These are phyloP conservation scores for Penicillium concentricum DNA, from an alignment of 2,329 filamentous ascomycete species.

Conservation along the genomic window DNA sequence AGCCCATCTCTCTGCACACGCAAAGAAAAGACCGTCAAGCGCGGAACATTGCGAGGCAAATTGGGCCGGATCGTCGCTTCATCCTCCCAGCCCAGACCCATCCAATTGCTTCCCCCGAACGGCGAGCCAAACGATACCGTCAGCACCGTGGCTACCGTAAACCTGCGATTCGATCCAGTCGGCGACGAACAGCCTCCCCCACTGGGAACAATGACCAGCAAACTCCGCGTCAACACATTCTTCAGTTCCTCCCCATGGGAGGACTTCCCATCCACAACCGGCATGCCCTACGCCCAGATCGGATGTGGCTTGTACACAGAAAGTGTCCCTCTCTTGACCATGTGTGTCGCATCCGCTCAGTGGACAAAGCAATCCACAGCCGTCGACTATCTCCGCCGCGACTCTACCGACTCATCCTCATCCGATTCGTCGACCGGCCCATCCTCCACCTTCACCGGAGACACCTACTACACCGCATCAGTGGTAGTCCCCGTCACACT, in stretches of 20 bases:
- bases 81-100: constrained; percentile 57
- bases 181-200: constrained; percentile 54
- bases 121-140: constrained; percentile 41
- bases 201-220: constrained; percentile 53
- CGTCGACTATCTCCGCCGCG: constrained; percentile 30
- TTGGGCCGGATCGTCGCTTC: constrained; percentile 58
- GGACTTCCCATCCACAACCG: constrained; percentile 48
- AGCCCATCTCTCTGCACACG: constrained; percentile 52
- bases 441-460: constrained; percentile 31
- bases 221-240: constrained; percentile 59
- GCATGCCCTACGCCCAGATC: constrained; percentile 38
- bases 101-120: constrained; percentile 49
- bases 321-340: constrained; percentile 52
- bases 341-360: constrained; percentile 56
- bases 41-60: constrained; percentile 59
- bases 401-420: constrained; percentile 35
- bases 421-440: constrained; percentile 31
- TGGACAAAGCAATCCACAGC: constrained; percentile 53
- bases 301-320: constrained; percentile 55
- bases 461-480: constrained; percentile 60
- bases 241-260: constrained; percentile 54
- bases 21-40: constrained; percentile 60
- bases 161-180: constrained; percentile 61
- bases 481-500: constrained; percentile 64
- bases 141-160: constrained; percentile 56